Conservation (phyloP, 1,284 basidiomycete genomes). For the Anthracocystis panici-leucophaei region DNA sequence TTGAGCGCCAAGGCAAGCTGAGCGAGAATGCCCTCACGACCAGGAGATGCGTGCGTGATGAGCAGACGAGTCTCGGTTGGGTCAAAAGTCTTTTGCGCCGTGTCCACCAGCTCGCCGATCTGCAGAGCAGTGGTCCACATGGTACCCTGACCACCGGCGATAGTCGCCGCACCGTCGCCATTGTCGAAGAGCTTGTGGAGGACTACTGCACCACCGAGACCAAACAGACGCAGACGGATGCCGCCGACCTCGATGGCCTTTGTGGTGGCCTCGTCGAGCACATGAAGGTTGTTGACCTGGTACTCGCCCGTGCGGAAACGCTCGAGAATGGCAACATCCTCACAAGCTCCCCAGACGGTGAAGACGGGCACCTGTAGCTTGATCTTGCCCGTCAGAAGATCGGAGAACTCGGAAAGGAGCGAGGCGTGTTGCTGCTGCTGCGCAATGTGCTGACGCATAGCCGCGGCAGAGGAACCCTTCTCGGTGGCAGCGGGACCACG, state of each 20-base stretch:
- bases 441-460: constrained; percentile 68
- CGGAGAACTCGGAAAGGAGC: constrained; percentile 88
- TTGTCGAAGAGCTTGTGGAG: constrained; percentile 98
- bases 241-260: constrained; percentile 91
- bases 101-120: constrained; percentile 97
- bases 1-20: constrained; percentile 91
- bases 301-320: constrained; percentile 88
- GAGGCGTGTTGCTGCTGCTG: constrained; percentile 64
- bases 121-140: constrained; percentile 99
- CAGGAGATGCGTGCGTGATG: constrained; percentile 90
- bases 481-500: constrained; percentile 47
- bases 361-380: constrained; percentile 80
- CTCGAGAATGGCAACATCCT: constrained; percentile 92
- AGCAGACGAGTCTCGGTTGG: constrained; percentile 92
- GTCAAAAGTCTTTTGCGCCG: constrained; percentile 89
- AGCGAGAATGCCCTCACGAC: constrained; percentile 90
- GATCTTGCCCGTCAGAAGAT: constrained; percentile 79
- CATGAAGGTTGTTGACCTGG: constrained; percentile 79
- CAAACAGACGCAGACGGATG: constrained; percentile 90
- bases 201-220: constrained; percentile 93
- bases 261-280: constrained; percentile 94
- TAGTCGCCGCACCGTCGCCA: constrained; percentile 91
- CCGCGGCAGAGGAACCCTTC: constrained; percentile 27
- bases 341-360: constrained; percentile 97
- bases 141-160: constrained; percentile 95